Evolutionary conservation across 768 basidiomycete species (phyloP), one percentile per base, ranked within the genome.

Genomic region (Rhizopogon sp.): DNA sequence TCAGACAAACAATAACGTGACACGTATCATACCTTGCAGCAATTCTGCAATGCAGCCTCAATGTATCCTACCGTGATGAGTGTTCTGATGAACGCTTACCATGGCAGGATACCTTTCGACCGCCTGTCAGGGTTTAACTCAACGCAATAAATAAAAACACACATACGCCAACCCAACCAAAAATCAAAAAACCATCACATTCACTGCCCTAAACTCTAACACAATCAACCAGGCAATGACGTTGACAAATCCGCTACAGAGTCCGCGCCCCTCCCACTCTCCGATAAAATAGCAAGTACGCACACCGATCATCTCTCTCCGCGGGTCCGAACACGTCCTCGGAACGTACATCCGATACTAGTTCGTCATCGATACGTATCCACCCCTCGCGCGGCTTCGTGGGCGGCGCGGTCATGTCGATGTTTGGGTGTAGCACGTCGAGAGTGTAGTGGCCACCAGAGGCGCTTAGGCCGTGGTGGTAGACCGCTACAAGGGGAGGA

Each of bases 391-490:
- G 76, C 2, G 76, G 72, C 28, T 61, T 66, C 8, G 57, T 54
- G 5, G 51, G 44, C 9, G 70, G 66, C 28, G 65, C 62, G 53
- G 58, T 64, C 9, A 78, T 72, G 67, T 79, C 81, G 37, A 85
- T 77, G 59, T 81, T 80, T 3, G 87, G 88, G 61, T 91, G 87
- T 2, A 95, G 74, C 9, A 95, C 88, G 62, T 93, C 89, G 45
- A 96, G 81, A 2, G 95, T 98, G 73, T 98, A 98, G 70, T 98
- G 96, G 1, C 96, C 96, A 3, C 94, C 93, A 1, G 87, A 86
- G 0, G 96, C 93, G 6, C 90, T 90, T 29, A 78, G 75, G 2
- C 96, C 96, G 61, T 99, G 95, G 68, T 99, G 96, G 69, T 98
- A 98, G 11, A 98, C 72, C 8, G 85, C 96, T 90, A 59, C 10